A percentile compares a stretch with the other conserved stretches of the same genome.
These are phyloP conservation scores for Yarrowia deformans DNA, from an alignment of 805 yeast genomes.

Conservation along the genomic window DNA sequence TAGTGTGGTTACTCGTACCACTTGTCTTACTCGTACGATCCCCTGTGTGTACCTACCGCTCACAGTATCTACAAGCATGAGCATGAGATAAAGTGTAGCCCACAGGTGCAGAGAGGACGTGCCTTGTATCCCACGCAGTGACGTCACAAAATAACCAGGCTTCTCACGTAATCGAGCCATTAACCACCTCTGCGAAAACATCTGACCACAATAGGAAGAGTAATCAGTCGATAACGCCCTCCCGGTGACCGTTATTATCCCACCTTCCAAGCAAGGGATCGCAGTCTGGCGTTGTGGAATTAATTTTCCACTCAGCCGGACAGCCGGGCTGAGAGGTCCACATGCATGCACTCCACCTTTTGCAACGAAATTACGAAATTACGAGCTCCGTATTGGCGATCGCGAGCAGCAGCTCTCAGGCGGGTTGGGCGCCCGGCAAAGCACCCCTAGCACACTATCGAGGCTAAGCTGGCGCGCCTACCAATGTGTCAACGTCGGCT, in stretches of 20 bases:
- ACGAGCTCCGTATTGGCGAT: too few species aligned
- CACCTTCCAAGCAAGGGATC: background rate
- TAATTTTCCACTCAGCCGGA: background rate
- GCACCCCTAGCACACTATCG: background rate
- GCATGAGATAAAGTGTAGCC: too few species aligned
- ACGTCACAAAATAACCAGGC: background rate
- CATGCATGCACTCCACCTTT: background rate
- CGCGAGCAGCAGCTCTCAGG: background rate
- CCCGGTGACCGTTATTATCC: background rate
- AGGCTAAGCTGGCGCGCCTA: background rate
- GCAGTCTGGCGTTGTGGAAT: background rate
- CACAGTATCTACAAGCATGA: too few species aligned
- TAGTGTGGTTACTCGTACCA: too few species aligned
- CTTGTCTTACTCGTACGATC: too few species aligned
- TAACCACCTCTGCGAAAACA: background rate
- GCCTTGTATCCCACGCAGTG: background rate
- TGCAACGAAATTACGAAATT: too few species aligned
- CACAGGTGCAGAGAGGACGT: too few species aligned
- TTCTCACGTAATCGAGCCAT: background rate
- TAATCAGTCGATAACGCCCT: slow-evolving; percentile 1
- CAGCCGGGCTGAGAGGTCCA: too few species aligned
- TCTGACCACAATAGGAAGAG: background rate
- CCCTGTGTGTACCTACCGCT: too few species aligned
- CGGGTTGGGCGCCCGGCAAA: background rate
- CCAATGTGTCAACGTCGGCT: background rate